Base-by-base conservation (phyloP, 306 rosid genomes). In the Myrica gale region DNA sequence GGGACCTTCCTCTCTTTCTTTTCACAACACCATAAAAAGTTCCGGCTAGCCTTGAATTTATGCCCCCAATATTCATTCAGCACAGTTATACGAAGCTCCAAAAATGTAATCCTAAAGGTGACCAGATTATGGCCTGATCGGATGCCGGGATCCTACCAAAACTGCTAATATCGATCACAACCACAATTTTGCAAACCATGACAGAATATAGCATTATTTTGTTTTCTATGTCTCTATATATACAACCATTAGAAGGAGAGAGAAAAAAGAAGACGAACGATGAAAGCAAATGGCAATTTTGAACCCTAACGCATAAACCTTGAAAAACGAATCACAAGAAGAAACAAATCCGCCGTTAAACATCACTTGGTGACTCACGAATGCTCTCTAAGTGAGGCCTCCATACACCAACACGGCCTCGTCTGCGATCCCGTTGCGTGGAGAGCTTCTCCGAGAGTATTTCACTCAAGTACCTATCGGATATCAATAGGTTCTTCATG, bases 361-460 rank as follows among this genome's bases (percentile, higher is more conserved):
- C 69, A 83, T 90, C 85, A 74, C 42, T 75, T 2, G 96, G 93
- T 37, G 97, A 92, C 86, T 95, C 98, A 37, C 88, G 84, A 72
- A 95, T 95, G 84, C 96, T 92, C 71, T 95, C 95, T 57, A 95
- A 78, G 79, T 88, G 95, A 74, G 98, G 98, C 62, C 97, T 88
- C 98, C 98, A 92, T 6, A 90, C 96, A 3, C 90, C 96, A 16
- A 88, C 92, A 13, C 98, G 96, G 7, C 96, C 97, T 76, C 96
- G 88, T 82, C 97, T 73, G 69, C 88, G 86, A 15, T 94, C 98
- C 74, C 86, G 81, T 76, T 86, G 90, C 8, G 92, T 83, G 0
- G 96, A 90, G 13, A 90, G 77, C 78, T 92, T 92, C 87, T 94
- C 98, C 23, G 96, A 94, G 47, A 95, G 88, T 42, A 95, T 86